Evolutionary conservation across 768 basidiomycete species (phyloP).

Genomic region (Russula virescens): DNA sequence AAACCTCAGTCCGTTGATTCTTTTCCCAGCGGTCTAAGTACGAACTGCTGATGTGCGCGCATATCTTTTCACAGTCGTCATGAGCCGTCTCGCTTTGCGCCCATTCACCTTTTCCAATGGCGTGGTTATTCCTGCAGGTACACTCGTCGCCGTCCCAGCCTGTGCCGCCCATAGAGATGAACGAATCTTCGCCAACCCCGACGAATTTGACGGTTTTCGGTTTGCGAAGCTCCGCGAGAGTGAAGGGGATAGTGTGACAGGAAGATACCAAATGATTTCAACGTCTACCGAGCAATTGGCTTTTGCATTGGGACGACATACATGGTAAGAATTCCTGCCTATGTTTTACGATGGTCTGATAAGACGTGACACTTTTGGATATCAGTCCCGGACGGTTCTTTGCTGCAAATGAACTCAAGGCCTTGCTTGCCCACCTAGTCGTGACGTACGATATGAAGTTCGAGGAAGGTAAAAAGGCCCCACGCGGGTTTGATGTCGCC

Average conservation of each 20-base stretch:
- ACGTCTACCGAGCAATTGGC: conserved; percentile 22
- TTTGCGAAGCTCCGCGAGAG: conserved; percentile 27
- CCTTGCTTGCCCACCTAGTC: conserved; percentile 32
- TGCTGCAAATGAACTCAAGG: conserved; percentile 33
- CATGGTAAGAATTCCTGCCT: conserved; percentile 24
- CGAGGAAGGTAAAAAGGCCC: conserved; percentile 21
- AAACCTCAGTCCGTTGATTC: conserved; percentile 20
- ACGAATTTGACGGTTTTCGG: conserved; percentile 40
- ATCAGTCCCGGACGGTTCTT: conserved; percentile 36
- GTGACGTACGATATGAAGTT: conserved; percentile 32
- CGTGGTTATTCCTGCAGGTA: conserved; percentile 36
- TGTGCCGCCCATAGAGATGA: conserved; percentile 32
- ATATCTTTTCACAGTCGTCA: conserved; percentile 18
- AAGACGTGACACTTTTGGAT: background rate
- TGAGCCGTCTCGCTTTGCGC: conserved; percentile 33
- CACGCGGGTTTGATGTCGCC: background rate
- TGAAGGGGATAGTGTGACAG: background rate
- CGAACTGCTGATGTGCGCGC: background rate
- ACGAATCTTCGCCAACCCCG: conserved; percentile 32
- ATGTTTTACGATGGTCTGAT: background rate
- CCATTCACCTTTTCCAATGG: conserved; percentile 44
- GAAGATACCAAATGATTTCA: conserved; percentile 7
- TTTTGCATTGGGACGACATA: conserved; percentile 24
- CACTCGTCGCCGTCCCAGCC: conserved; percentile 31
- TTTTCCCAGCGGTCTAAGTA: background rate